Percentiles rank a stretch among this genome's conserved stretches.
These are phyloP conservation scores for Tuctoria greenei DNA, from an alignment of 176 grass and related monocot genomes.

Conservation along the genomic window DNA sequence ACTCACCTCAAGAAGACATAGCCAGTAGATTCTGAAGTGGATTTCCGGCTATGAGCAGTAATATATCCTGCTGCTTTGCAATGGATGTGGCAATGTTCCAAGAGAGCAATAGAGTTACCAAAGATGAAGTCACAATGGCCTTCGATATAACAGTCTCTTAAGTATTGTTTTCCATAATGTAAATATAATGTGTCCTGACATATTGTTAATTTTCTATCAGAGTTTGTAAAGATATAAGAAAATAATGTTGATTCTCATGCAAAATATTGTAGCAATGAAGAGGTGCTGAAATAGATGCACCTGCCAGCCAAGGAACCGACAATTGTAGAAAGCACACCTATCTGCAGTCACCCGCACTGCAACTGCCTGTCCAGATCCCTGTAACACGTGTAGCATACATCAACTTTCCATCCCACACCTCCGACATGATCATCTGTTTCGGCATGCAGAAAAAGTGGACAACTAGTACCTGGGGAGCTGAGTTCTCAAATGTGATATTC, in stretches of 20 bases:
- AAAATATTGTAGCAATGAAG: not conserved
- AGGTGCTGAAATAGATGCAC: constrained; percentile 34
- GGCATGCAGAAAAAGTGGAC: constrained; percentile 9
- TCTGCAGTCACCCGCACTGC: constrained; percentile 85
- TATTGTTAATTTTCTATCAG: constrained; percentile 18
- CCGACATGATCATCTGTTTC: constrained; percentile 7
- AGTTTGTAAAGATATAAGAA: constrained; percentile 4
- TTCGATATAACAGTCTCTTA: constrained; percentile 96
- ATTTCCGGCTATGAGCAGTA: constrained; percentile 95
- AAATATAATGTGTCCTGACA: constrained; percentile 92
- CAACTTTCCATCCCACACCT: constrained; percentile 19
- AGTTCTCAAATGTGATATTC: constrained; percentile 96
- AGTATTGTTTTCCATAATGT: constrained; percentile 92
- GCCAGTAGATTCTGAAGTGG: constrained; percentile 84
- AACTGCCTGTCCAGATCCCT: constrained; percentile 95
- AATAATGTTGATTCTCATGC: not conserved
- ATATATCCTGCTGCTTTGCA: constrained; percentile 85
- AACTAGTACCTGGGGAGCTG: constrained; percentile 70
- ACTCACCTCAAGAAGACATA: constrained; percentile 91
- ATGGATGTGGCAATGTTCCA: constrained; percentile 97
- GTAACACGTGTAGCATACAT: constrained; percentile 29
- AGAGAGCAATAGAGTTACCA: constrained; percentile 80
- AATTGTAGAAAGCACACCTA: constrained; percentile 88
- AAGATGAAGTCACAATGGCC: constrained; percentile 98
- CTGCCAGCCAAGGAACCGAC: constrained; percentile 96